Evolutionary conservation across 2,329 filamentous ascomycete species (phyloP).

Genomic region (Aspergillus puulaauensis): DNA sequence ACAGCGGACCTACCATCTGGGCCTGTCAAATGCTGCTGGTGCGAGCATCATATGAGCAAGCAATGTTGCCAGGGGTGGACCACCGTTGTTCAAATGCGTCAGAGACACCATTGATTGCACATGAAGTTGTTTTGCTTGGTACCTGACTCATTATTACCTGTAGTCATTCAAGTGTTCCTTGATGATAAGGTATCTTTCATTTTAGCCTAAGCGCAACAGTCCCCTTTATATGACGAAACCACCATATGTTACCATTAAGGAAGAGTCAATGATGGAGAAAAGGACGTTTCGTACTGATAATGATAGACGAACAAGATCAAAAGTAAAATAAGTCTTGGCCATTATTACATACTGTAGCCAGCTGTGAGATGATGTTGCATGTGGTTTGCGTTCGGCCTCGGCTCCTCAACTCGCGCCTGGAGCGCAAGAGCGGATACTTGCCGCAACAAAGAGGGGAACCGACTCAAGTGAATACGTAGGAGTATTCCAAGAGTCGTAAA

Average conservation of each 20-base stretch:
- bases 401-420: conserved; percentile 1
- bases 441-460: neutral
- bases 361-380: neutral
- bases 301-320: neutral
- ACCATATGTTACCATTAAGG: neutral
- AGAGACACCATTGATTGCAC: conserved; percentile 47
- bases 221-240: neutral
- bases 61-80: conserved; percentile 69
- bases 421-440: neutral
- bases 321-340: neutral
- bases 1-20: conserved; percentile 5
- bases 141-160: neutral
- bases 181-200: neutral
- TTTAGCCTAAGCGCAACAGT: neutral
- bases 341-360: neutral
- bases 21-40: conserved; percentile 69
- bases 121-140: neutral
- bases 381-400: conserved; percentile 2
- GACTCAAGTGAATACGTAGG: neutral
- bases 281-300: neutral
- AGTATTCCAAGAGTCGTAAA: neutral
- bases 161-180: neutral
- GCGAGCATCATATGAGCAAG: conserved; percentile 67
- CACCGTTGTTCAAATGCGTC: conserved; percentile 64
- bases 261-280: neutral